Conservation (phyloP, 441 rosid species). For the Dalechampia spathulata region DNA sequence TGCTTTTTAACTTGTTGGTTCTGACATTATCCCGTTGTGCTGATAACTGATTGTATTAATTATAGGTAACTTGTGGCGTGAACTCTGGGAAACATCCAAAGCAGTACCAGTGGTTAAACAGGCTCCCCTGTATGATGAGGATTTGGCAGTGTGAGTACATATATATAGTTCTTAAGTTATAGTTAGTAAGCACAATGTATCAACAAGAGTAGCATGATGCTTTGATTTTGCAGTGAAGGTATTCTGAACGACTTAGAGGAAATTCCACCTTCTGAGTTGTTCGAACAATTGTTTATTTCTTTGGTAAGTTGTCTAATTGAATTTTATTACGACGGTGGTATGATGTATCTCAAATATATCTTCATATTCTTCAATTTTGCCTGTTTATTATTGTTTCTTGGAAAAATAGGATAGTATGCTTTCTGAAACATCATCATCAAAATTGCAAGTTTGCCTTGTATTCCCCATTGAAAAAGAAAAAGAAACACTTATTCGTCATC, state of each 20-base stretch:
- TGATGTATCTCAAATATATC: no score
- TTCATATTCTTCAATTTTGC: no score
- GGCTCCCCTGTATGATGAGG: slow-evolving; percentile 90
- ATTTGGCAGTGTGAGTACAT: slow-evolving; percentile 89
- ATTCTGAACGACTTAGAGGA: slow-evolving; percentile 72
- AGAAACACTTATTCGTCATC: no score
- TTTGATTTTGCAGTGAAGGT: slow-evolving; percentile 62
- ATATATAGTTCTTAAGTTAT: no score
- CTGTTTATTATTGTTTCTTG: no score
- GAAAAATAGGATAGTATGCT: no score
- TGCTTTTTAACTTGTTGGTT: background rate
- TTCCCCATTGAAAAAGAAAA: no score
- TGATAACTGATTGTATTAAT: slow-evolving; percentile 16
- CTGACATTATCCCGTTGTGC: no score
- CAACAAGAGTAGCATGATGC: slow-evolving; percentile 14
- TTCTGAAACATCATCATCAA: background rate
- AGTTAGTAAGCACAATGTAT: slow-evolving; percentile 1
- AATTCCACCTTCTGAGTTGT: slow-evolving; percentile 60
- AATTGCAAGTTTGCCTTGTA: no score
- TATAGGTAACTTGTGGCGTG: slow-evolving; percentile 91
- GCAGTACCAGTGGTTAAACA: slow-evolving; percentile 87
- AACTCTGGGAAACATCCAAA: slow-evolving; percentile 90
- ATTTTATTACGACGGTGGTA: no score
- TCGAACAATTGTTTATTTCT: slow-evolving; percentile 76
- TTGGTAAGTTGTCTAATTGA: no score